Conservation (phyloP, 768 basidiomycete species). For the Suillus subaureus region DNA sequence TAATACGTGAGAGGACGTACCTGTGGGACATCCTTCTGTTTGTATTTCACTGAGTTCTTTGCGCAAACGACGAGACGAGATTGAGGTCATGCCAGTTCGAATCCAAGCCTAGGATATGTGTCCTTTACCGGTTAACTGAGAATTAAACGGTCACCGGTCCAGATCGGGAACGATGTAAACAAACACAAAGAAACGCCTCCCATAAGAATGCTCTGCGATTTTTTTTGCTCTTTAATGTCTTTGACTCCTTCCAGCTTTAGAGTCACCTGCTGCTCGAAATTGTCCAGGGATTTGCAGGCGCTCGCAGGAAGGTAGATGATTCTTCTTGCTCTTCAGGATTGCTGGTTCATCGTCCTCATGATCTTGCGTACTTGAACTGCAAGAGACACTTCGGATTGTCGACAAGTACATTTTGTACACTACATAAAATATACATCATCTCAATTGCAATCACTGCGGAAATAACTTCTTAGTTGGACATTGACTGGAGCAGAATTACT, state of each 20-base stretch:
- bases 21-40: constrained; percentile 65
- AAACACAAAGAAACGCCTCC: constrained; percentile 36
- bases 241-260: constrained; percentile 57
- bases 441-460: not conserved
- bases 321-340: constrained; percentile 28
- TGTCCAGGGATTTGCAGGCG: constrained; percentile 56
- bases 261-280: constrained; percentile 62
- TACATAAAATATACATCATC: too few relatives aligned
- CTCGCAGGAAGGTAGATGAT: constrained; percentile 68
- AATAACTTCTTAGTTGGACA: too few relatives aligned
- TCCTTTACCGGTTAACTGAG: not conserved
- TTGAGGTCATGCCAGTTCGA: constrained; percentile 53
- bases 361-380: constrained; percentile 12
- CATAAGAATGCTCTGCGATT: constrained; percentile 28
- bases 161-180: constrained; percentile 30
- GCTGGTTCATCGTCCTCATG: constrained; percentile 4
- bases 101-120: constrained; percentile 18
- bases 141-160: constrained; percentile 12
- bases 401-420: not conserved
- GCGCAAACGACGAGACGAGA: constrained; percentile 62
- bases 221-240: constrained; percentile 37
- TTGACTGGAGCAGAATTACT: too few relatives aligned
- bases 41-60: constrained; percentile 75
- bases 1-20: constrained; percentile 32
- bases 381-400: constrained; percentile 6